Evolutionary conservation across 2,329 filamentous ascomycete genomes (phyloP).

Genomic region (Juglanconis oblonga): DNA sequence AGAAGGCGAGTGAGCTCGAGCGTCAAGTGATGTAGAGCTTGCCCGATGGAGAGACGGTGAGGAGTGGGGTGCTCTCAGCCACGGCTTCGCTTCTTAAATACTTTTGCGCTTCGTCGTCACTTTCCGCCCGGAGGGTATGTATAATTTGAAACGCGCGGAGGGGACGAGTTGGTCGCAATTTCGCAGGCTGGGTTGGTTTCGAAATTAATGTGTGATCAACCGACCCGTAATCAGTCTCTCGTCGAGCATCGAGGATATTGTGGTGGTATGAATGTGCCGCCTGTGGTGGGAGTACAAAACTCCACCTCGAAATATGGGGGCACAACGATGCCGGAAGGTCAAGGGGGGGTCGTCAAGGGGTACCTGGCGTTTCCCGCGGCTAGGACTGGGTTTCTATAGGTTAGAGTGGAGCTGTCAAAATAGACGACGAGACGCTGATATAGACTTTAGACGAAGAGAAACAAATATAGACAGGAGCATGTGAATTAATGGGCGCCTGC

Average conservation of each 20-base stretch:
- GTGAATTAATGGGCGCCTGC: conserved; percentile 15
- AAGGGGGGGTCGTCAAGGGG: conserved; percentile 24
- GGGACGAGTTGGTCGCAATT: conserved; percentile 14
- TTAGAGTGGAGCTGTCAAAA: conserved; percentile 18
- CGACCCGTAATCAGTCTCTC: conserved; percentile 12
- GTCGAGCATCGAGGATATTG: conserved; percentile 20
- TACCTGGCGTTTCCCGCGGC: conserved; percentile 16
- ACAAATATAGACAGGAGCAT: conserved; percentile 10
- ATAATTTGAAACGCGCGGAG: conserved; percentile 11
- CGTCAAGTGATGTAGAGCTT: conserved; percentile 21
- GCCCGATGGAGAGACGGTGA: conserved; percentile 25
- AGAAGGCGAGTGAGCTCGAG: conserved; percentile 3
- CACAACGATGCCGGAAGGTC: conserved; percentile 33
- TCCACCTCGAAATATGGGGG: conserved; percentile 30
- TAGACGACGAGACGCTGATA: conserved; percentile 15
- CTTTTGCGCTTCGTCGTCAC: conserved; percentile 31
- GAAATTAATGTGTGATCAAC: conserved; percentile 17
- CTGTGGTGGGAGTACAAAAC: conserved; percentile 23
- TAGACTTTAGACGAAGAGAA: conserved; percentile 16
- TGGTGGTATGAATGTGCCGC: conserved; percentile 27
- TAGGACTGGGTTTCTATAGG: conserved; percentile 20
- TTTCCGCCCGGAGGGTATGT: conserved; percentile 19
- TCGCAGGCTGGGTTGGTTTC: conserved; percentile 12
- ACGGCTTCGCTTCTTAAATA: conserved; percentile 36
- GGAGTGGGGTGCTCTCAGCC: conserved; percentile 30